Percentiles rank a stretch among this genome's conserved stretches.
phyloP scores from a whole-genome alignment of 176 grass and related monocot species.

The Eleusine indica region DNA sequence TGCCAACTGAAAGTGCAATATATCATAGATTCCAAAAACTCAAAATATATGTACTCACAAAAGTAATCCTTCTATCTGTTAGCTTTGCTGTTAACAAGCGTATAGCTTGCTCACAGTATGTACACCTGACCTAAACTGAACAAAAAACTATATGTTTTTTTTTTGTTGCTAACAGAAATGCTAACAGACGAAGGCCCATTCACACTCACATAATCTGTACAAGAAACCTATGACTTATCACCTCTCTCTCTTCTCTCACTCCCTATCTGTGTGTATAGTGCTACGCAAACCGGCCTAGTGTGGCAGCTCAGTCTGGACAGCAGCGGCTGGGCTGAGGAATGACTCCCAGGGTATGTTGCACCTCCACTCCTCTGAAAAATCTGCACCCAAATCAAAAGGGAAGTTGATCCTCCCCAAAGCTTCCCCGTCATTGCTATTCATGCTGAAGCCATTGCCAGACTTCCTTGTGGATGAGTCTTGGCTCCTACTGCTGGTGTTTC shows the following conservation, averaged over 20 bases:
- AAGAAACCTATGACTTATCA: constrained; percentile 21
- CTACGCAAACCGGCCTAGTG: constrained; percentile 19
- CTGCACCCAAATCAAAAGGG: constrained; percentile 60
- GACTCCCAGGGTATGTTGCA: constrained; percentile 74
- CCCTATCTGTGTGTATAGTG: neutral
- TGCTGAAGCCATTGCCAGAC: constrained; percentile 35
- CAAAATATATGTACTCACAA: constrained; percentile 19
- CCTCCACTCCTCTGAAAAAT: constrained; percentile 81
- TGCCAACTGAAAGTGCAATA: constrained; percentile 14
- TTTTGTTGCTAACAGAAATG: constrained; percentile 65
- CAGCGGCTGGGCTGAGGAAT: constrained; percentile 54
- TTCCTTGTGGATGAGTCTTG: constrained; percentile 34
- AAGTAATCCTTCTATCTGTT: constrained; percentile 53
- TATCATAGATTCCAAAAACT: neutral
- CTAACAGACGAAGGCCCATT: constrained; percentile 68
- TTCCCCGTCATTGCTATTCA: constrained; percentile 57
- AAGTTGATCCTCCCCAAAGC: constrained; percentile 42
- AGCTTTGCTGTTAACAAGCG: constrained; percentile 70
- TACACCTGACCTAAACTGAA: constrained; percentile 49
- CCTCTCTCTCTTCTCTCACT: neutral
- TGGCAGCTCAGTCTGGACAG: constrained; percentile 53
- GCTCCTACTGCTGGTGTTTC: constrained; percentile 20
- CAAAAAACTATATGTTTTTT: constrained; percentile 38
- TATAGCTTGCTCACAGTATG: constrained; percentile 25
- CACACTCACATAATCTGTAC: constrained; percentile 28